Conservation (phyloP, 1,139 yeast genomes). For the Tardiomyces depauwii region DNA sequence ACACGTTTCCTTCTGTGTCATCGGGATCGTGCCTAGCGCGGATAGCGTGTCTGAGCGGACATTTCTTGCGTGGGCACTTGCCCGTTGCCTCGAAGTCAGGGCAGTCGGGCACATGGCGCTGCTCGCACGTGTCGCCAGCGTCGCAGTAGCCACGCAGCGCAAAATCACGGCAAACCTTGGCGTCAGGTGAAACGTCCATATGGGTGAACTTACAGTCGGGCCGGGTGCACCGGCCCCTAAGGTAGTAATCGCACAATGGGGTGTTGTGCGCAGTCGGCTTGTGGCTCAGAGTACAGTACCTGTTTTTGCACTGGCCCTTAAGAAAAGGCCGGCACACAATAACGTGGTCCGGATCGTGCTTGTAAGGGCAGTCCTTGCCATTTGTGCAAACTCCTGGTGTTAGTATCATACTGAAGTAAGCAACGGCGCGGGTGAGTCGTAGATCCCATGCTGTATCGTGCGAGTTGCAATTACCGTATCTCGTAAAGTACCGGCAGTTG, state of each 20-base stretch:
- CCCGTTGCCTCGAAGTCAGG: conserved; percentile 62
- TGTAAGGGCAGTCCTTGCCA: conserved; percentile 42
- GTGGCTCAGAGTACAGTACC: conserved; percentile 50
- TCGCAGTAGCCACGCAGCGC: conserved; percentile 60
- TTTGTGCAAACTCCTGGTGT: conserved; percentile 40
- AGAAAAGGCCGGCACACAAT: conserved; percentile 45
- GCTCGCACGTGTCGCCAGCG: conserved; percentile 46
- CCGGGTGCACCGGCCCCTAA: conserved; percentile 43
- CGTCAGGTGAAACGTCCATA: conserved; percentile 31
- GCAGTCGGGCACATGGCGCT: conserved; percentile 50
- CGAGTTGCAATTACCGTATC: neutral
- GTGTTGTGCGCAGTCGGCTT: conserved; percentile 48
- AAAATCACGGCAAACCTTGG: conserved; percentile 54
- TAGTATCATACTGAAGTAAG: conserved; percentile 4
- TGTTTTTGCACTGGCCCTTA: conserved; percentile 36
- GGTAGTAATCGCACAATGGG: conserved; percentile 50
- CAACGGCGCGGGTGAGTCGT: neutral
- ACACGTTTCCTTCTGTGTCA: conserved; percentile 11
- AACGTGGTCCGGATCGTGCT: conserved; percentile 41
- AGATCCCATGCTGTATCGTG: no score
- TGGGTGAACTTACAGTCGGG: conserved; percentile 47
- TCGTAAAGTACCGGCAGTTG: neutral
- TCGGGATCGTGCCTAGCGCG: conserved; percentile 12
- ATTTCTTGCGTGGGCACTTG: conserved; percentile 41
- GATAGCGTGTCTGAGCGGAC: conserved; percentile 38